Evolutionary conservation across 805 yeast genomes (phyloP).

Genomic region (Saccharomyces jurei): DNA sequence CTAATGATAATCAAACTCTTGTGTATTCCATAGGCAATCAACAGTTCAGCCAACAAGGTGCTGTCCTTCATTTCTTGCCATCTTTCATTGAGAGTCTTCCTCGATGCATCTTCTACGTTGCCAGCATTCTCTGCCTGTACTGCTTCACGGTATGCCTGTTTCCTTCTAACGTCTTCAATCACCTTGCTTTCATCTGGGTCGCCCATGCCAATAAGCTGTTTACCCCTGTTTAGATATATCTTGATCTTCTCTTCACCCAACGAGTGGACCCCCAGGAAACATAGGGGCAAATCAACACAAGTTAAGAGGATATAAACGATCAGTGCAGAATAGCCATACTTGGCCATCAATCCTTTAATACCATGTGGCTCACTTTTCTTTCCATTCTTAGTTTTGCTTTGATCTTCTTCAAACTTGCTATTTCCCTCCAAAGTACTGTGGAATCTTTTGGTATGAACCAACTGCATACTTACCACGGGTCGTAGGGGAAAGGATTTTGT

Average conservation of each 20-base stretch:
- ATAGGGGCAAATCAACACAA: slow-evolving; percentile 71
- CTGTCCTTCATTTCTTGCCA: slow-evolving; percentile 27
- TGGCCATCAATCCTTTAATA: slow-evolving; percentile 58
- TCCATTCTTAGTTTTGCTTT: neutral
- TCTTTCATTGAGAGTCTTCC: slow-evolving; percentile 11
- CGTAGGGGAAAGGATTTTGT: neutral
- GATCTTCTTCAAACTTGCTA: neutral
- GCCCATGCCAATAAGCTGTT: slow-evolving; percentile 57
- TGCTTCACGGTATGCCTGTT: slow-evolving; percentile 17
- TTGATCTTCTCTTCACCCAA: slow-evolving; percentile 78
- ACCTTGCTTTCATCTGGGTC: slow-evolving; percentile 36
- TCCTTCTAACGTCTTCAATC: slow-evolving; percentile 30
- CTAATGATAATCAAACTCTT: slow-evolving; percentile 78
- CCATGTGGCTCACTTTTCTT: slow-evolving; percentile 20
- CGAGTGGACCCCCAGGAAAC: slow-evolving; percentile 75
- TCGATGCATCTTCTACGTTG: slow-evolving; percentile 2
- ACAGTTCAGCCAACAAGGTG: slow-evolving; percentile 70
- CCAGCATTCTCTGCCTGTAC: slow-evolving; percentile 17
- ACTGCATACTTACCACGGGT: neutral
- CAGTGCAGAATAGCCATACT: slow-evolving; percentile 86
- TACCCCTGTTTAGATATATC: slow-evolving; percentile 52
- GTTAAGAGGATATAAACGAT: slow-evolving; percentile 76
- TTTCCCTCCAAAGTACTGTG: neutral
- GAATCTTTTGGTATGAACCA: neutral
- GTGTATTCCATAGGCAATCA: slow-evolving; percentile 88